These are phyloP conservation scores for Gelatoporia subvermispora DNA, from an alignment of 768 basidiomycete species.

Conservation along the genomic window DNA sequence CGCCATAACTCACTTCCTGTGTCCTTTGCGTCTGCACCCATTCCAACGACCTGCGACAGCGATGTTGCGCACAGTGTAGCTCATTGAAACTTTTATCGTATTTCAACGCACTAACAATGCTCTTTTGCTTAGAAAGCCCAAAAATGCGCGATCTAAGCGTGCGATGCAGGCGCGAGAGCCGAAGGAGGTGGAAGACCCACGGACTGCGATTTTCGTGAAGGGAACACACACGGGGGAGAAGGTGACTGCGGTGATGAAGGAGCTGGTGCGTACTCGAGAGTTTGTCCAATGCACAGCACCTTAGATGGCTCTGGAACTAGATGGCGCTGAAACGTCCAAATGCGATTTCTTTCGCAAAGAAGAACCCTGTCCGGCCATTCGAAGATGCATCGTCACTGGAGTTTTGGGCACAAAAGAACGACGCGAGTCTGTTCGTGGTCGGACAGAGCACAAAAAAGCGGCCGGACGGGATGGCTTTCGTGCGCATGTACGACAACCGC, in stretches of 20 bases:
- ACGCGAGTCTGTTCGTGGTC: slow-evolving; percentile 84
- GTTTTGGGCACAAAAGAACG: slow-evolving; percentile 93
- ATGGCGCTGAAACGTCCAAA: slow-evolving; percentile 92
- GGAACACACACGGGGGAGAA: slow-evolving; percentile 83
- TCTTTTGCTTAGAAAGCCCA: slow-evolving; percentile 62
- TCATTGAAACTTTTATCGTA: not conserved
- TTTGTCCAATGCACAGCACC: not conserved
- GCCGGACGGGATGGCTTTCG: slow-evolving; percentile 81
- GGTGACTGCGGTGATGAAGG: slow-evolving; percentile 78
- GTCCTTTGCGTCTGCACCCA: not conserved
- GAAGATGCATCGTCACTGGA: slow-evolving; percentile 79
- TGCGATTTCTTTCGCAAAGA: slow-evolving; percentile 90
- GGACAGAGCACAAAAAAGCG: slow-evolving; percentile 94
- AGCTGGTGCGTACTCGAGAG: slow-evolving; percentile 58
- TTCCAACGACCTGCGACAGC: not conserved
- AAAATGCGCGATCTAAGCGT: slow-evolving; percentile 93
- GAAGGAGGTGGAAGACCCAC: slow-evolving; percentile 84
- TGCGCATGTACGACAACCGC: slow-evolving; percentile 78
- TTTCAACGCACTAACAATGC: not conserved
- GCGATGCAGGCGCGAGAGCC: slow-evolving; percentile 82
- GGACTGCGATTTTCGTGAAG: slow-evolving; percentile 86
- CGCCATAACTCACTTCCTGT: too few relatives aligned
- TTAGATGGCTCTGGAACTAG: slow-evolving; percentile 33
- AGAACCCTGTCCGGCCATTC: slow-evolving; percentile 88
- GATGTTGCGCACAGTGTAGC: slow-evolving; percentile 27